Conservation (phyloP, 805 yeast genomes). For the Wickerhamiella dianesei region DNA sequence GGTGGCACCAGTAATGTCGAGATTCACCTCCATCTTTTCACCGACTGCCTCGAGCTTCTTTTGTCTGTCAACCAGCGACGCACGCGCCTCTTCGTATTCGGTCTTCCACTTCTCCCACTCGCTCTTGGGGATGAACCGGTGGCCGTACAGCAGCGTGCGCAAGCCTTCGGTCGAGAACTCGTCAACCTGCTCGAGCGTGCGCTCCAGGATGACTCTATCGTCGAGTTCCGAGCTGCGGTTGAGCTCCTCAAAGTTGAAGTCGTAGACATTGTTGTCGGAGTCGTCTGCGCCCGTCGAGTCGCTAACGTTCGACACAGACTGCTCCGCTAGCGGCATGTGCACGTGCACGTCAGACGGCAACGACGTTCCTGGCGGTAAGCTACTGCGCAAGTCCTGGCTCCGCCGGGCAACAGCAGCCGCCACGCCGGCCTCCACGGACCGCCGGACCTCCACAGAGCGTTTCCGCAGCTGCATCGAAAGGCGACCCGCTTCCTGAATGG, state of each 20-base stretch:
- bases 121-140: constrained; percentile 47
- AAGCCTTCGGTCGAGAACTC: constrained; percentile 92
- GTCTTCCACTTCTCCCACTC: constrained; percentile 56
- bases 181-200: constrained; percentile 79
- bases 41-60: constrained; percentile 78
- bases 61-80: constrained; percentile 61
- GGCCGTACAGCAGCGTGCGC: constrained; percentile 76
- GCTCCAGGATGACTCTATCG: constrained; percentile 67
- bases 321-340: too few relatives aligned
- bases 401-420: constrained; percentile 3
- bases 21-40: constrained; percentile 66
- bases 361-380: neutral
- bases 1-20: constrained; percentile 84
- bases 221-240: constrained; percentile 32
- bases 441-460: constrained; percentile 1
- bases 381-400: neutral
- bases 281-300: neutral
- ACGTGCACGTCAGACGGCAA: too few relatives aligned
- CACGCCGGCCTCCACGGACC: constrained; percentile 1
- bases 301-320: too few relatives aligned
- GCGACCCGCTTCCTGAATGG: constrained; percentile 17
- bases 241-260: neutral
- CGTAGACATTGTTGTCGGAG: neutral
- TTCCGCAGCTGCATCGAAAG: constrained; percentile 12
- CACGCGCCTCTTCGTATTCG: constrained; percentile 64